Evolutionary conservation across 2,329 filamentous ascomycete species (phyloP).

Genomic region (Chrysoporthe puriensis): DNA sequence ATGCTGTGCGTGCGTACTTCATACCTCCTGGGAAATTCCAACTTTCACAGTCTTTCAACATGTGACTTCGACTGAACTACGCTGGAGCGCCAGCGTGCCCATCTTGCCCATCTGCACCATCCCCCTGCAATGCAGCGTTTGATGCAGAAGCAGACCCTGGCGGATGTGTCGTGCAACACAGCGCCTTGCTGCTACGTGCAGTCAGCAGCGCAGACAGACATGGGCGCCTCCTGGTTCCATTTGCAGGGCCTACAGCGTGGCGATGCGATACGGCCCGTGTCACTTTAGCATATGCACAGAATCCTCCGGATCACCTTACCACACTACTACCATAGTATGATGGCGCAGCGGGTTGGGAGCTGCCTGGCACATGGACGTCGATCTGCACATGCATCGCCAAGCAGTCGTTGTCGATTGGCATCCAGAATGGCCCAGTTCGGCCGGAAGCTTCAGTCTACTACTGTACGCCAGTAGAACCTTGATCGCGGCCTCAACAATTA

Average conservation of each 20-base stretch:
- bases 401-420: not conserved
- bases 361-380: slow-evolving; percentile 1
- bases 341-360: not conserved
- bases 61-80: slow-evolving; percentile 2
- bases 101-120: slow-evolving; percentile 8
- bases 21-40: not conserved
- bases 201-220: slow-evolving; percentile 3
- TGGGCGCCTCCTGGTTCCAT: slow-evolving; percentile 5
- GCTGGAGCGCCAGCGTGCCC: not conserved
- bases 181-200: not conserved
- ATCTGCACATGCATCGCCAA: slow-evolving; percentile 1
- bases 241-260: slow-evolving; percentile 5
- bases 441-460: not conserved
- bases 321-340: not conserved
- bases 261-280: not conserved
- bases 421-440: not conserved
- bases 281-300: slow-evolving; percentile 7
- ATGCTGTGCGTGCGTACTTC: too few relatives aligned
- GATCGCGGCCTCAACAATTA: slow-evolving; percentile 2
- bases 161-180: slow-evolving; percentile 12
- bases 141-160: slow-evolving; percentile 17
- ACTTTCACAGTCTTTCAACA: not conserved
- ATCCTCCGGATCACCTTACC: slow-evolving; percentile 6
- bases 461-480: not conserved
- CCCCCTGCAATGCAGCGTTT: slow-evolving; percentile 25